Percentiles rank a stretch among this genome's conserved stretches.
These are phyloP conservation scores for Ceratobasidium theobromae DNA, from an alignment of 1,284 basidiomycete genomes.

Conservation along the genomic window DNA sequence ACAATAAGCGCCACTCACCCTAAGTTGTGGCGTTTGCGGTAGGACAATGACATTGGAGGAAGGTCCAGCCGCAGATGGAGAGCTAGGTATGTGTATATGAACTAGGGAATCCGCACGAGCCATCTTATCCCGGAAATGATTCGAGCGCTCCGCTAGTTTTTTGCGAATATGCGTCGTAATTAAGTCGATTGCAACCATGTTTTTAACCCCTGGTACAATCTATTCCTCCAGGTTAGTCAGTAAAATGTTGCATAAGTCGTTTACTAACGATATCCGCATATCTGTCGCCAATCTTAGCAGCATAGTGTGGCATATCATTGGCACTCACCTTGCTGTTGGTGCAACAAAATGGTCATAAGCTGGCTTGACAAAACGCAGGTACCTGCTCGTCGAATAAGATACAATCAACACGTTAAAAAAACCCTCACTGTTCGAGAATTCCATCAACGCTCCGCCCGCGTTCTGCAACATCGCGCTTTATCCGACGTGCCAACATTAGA, in stretches of 20 bases:
- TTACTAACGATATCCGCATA: slow-evolving; percentile 34
- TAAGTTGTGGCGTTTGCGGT: slow-evolving; percentile 78
- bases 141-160: slow-evolving; percentile 77
- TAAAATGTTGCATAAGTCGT: neutral
- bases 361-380: slow-evolving; percentile 90
- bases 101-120: slow-evolving; percentile 44
- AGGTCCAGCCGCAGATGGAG: slow-evolving; percentile 12
- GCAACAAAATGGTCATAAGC: slow-evolving; percentile 95
- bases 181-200: slow-evolving; percentile 88
- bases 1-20: slow-evolving; percentile 48
- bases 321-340: slow-evolving; percentile 54
- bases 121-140: slow-evolving; percentile 72
- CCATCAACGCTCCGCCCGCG: slow-evolving; percentile 84
- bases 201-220: slow-evolving; percentile 90
- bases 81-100: neutral
- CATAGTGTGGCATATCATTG: slow-evolving; percentile 50
- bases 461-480: slow-evolving; percentile 85
- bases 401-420: slow-evolving; percentile 14
- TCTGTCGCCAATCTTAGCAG: slow-evolving; percentile 80
- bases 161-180: slow-evolving; percentile 89
- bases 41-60: slow-evolving; percentile 63
- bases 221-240: slow-evolving; percentile 42
- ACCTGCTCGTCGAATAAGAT: slow-evolving; percentile 50
- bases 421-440: slow-evolving; percentile 79
- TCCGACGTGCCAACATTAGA: slow-evolving; percentile 92